Conservation (phyloP, 352 stramenopile genomes). For the Pythium rhizo-oryzae region DNA sequence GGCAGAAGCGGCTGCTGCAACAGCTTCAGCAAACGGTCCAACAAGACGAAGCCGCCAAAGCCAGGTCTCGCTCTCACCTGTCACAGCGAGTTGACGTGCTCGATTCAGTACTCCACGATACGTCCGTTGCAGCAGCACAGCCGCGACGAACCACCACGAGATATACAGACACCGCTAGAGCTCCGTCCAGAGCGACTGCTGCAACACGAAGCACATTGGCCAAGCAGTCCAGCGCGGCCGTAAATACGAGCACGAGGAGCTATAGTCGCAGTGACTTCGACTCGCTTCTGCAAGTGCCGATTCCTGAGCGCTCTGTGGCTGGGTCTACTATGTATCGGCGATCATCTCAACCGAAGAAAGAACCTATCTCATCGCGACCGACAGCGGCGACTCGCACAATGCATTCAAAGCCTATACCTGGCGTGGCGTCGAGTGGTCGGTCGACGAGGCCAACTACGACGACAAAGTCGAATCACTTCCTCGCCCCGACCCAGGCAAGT, state of each 20-base stretch:
- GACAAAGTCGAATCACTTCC: conserved; percentile 54
- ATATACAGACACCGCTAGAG: neutral
- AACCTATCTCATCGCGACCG: neutral
- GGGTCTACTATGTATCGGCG: conserved; percentile 9
- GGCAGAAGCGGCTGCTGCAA: conserved; percentile 80
- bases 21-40: conserved; percentile 53
- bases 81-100: conserved; percentile 26
- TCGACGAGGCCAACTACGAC: conserved; percentile 10
- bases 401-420: neutral
- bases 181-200: neutral
- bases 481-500: conserved; percentile 70
- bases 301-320: conserved; percentile 23
- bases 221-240: conserved; percentile 3
- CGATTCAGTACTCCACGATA: conserved; percentile 28
- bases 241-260: conserved; percentile 28
- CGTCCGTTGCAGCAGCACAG: neutral
- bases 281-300: conserved; percentile 25
- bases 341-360: conserved; percentile 4
- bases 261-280: conserved; percentile 30
- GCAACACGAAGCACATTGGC: neutral
- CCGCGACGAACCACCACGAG: neutral
- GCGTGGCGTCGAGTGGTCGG: neutral
- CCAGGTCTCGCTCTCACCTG: neutral
- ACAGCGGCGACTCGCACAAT: neutral
- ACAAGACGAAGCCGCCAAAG: conserved; percentile 5